Conservation (phyloP, 768 basidiomycete genomes). For the Porpolomopsis calyptriformis region DNA sequence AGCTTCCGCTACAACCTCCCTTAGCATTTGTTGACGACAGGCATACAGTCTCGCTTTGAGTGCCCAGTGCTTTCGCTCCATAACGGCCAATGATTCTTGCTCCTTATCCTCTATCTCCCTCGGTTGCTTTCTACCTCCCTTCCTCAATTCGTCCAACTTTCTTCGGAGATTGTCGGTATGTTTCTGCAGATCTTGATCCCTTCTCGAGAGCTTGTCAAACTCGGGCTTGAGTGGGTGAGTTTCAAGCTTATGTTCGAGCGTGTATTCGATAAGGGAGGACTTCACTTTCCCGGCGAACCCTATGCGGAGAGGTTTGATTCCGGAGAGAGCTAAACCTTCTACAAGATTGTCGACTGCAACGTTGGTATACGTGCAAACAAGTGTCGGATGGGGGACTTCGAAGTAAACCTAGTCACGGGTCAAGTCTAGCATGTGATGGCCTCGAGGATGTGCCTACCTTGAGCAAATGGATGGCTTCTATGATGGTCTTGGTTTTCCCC, state of each 20-base stretch:
- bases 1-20: conserved; percentile 48
- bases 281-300: conserved; percentile 55
- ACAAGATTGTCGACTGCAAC: conserved; percentile 88
- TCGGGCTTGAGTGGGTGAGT: conserved; percentile 44
- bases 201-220: conserved; percentile 31
- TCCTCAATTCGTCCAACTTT: conserved; percentile 9
- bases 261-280: conserved; percentile 41
- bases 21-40: conserved; percentile 51
- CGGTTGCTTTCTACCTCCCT: conserved; percentile 11
- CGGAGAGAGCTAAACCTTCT: conserved; percentile 51
- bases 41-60: conserved; percentile 39
- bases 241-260: conserved; percentile 54
- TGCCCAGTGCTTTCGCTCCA: conserved; percentile 18
- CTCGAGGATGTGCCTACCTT: conserved; percentile 35
- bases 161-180: conserved; percentile 15
- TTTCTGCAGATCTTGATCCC: conserved; percentile 25
- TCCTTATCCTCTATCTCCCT: conserved; percentile 22
- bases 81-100: conserved; percentile 19
- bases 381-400: conserved; percentile 68
- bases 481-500: conserved; percentile 87
- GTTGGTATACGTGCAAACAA: conserved; percentile 93
- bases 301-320: conserved; percentile 66
- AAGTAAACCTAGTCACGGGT: conserved; percentile 49
- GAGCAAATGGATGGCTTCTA: conserved; percentile 71
- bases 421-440: neutral